Base-by-base conservation (phyloP, 805 yeast species). In the Ogataea degrootiae region DNA sequence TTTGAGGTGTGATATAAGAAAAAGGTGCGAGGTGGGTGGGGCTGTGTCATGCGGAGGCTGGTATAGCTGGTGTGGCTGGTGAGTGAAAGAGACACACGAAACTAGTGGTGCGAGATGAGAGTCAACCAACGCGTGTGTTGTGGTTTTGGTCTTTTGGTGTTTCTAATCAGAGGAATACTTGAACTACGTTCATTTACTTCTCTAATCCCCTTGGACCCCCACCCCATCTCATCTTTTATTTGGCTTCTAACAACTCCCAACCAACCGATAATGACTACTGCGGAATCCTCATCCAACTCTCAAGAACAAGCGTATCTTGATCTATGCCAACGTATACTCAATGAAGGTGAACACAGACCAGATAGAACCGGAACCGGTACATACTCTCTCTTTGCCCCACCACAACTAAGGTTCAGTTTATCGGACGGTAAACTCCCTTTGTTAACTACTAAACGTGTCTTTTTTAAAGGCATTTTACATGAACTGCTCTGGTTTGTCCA, bases 331-430 rank as follows among this genome's bases (percentile, higher is more conserved):
- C 73, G 80, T 5, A 92, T 94, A 64, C 80, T 94, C 19, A 73
- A 76, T 1, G 81, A 86, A 53, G 99, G 99, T 37, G 98, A 94
- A 62, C 77, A 77, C 57, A 81, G 99, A 52, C 92, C 94, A 8
- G 99, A 94, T 65, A 76, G 99, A 65, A 94, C 99, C 1, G 99
- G 99, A 1, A 94, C 99, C 0, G 99, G 99, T 5, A 94, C 99
- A 0, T 73, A 70, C 51, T 83, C 96, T 34, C 53, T 94, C 8
- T 94, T 94, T 67, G 99, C 95, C 0, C 99, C 99, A 22, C 97
- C 97, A 12, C 98, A 92, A 62, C 72, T 94, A 50, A 78, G 97
- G 45, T 94, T 94, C 68, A 79, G 80, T 52, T 71, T 94, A 40
- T 71, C 79, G 26, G 73, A 87, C 61, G 88, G 85, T 56, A 66